These are phyloP conservation scores for Malus asiatica DNA, from an alignment of 306 rosid genomes.

Conservation along the genomic window DNA sequence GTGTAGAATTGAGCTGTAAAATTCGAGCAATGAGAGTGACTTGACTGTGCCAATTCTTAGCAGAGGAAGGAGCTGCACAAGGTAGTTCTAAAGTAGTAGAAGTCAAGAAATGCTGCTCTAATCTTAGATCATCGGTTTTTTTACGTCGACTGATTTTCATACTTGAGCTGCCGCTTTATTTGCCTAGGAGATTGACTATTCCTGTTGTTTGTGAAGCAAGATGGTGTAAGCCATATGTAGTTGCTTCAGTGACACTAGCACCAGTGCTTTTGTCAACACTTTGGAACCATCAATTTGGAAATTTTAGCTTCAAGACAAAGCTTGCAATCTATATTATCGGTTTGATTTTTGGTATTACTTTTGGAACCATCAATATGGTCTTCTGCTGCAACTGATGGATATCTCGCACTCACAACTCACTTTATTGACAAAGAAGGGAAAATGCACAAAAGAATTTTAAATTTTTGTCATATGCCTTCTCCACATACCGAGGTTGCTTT, in stretches of 20 bases:
- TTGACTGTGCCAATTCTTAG: constrained; percentile 36
- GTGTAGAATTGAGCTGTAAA: background rate
- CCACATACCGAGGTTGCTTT: too few species aligned
- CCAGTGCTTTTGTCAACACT: constrained; percentile 1
- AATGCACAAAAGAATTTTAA: too few species aligned
- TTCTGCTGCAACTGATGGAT: too few species aligned
- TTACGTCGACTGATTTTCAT: constrained; percentile 19
- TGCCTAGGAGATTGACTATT: constrained; percentile 76
- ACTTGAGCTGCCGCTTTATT: constrained; percentile 60
- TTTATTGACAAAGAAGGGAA: too few species aligned
- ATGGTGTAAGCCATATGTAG: constrained; percentile 77
- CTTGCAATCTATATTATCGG: background rate
- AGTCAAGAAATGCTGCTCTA: constrained; percentile 16
- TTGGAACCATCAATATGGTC: too few species aligned
- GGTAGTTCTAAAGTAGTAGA: background rate
- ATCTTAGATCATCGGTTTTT: constrained; percentile 11
- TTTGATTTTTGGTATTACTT: too few species aligned
- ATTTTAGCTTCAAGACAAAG: constrained; percentile 5
- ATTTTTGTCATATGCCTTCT: too few species aligned
- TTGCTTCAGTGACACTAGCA: constrained; percentile 41
- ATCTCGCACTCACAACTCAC: too few species aligned
- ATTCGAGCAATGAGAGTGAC: constrained; percentile 14
- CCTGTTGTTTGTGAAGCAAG: constrained; percentile 60
- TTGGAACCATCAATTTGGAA: constrained; percentile 31
- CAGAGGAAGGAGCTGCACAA: constrained; percentile 21